A percentile compares a stretch with the other conserved stretches of the same genome.
These are phyloP conservation scores for Trametopsis cervina DNA, from an alignment of 768 basidiomycete genomes.

Conservation along the genomic window DNA sequence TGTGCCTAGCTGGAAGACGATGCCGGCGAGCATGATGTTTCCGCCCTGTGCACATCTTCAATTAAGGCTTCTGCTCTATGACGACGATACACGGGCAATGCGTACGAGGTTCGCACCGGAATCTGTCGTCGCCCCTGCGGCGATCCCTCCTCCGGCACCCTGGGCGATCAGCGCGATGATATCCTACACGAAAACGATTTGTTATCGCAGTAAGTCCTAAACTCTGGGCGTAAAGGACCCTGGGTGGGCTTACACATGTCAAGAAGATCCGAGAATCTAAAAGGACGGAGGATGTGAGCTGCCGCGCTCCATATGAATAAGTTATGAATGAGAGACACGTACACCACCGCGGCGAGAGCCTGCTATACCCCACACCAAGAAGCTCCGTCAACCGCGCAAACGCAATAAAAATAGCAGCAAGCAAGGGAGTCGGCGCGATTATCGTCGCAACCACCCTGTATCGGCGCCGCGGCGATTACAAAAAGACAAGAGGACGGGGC, in stretches of 20 bases:
- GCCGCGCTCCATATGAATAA: not conserved
- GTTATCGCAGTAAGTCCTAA: not conserved
- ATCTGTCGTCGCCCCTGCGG: conserved; percentile 22
- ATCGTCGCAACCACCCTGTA: conserved; percentile 34
- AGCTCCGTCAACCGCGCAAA: conserved; percentile 39
- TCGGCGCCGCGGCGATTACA: not conserved
- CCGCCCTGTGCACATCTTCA: conserved; percentile 32
- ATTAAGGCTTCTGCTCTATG: not conserved
- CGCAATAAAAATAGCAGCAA: conserved; percentile 52
- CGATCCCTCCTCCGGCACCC: conserved; percentile 54
- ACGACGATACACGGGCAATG: not conserved
- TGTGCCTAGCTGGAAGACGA: conserved; percentile 49
- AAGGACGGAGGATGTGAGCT: not conserved
- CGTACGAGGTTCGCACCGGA: conserved; percentile 19
- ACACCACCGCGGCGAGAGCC: conserved; percentile 31
- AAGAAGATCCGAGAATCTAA: conserved; percentile 25
- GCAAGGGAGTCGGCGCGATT: conserved; percentile 47
- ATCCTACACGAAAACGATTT: conserved; percentile 32
- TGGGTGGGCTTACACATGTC: conserved; percentile 19
- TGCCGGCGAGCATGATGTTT: conserved; percentile 57
- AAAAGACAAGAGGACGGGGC: not conserved
- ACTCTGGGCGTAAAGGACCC: not conserved
- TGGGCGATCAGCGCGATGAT: conserved; percentile 55
- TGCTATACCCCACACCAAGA: conserved; percentile 44
- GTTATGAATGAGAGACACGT: conserved; percentile 5